Evolutionary conservation across 371 early-diverging fungal species (phyloP), one percentile per base, ranked within the genome.

Genomic region (Nematocida parisii): DNA sequence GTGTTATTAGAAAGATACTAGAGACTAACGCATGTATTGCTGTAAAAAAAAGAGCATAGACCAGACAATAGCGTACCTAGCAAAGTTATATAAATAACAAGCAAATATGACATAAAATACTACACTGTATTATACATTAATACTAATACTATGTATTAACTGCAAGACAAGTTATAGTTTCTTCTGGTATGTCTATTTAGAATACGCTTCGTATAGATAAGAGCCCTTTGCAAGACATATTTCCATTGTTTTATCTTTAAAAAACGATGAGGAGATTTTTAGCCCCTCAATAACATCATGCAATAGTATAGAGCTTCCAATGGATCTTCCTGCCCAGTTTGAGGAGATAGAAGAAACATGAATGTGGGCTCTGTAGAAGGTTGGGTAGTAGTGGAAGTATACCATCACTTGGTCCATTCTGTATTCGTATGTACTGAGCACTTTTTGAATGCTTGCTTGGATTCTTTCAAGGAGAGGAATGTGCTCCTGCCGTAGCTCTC

Each of bases 371-470:
- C 80, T 46, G 71, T 58, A 77, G 57, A 77, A 77, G 11, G 80
- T 77, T 9, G 80, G 80, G 57, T 77, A 77, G 80, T 77, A 77
- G 57, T 77, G 80, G 70, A 77, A 77, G 57, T 77, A 77, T 20
- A 77, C 7, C 42, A 58, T 55, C 0, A 61, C 33, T 18, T 70
- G 11, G 70, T 57, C 57, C 27, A 60, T 47, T 20, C 18, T n/a
- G 39, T 20, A 50, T n/a, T 50, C 42, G 80, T 77, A 70, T 20
- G 9, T 18, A 4, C 5, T 13, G 13, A 77, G 62, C 9, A 60
- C 61, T 1, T 56, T 40, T 20, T 11, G 18, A 18, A 70, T 60
- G 5, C 44, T 45, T 27, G 11, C n/a, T 24, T 70, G 15, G 15
- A 67, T 67, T 45, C 71, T 20, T 18, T 33, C 9, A 13, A 77